Evolutionary conservation across 108 stramenopile species (phyloP), one percentile per base, ranked within the genome.

Genomic region (Cyclotella choctawhatcheeana): DNA sequence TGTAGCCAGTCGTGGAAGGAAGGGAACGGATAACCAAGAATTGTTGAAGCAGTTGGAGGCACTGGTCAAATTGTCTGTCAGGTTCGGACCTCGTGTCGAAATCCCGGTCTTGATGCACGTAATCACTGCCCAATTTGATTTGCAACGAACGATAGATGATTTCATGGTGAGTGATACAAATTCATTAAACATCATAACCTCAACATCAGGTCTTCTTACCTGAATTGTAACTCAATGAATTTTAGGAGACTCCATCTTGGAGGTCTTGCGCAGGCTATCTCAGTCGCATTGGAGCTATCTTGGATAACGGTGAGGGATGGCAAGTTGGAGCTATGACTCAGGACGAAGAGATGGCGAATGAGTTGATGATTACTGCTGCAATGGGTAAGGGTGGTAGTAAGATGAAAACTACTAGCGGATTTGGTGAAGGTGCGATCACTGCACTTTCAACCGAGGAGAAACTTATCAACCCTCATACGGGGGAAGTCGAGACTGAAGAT

Each of bases 81-180:
- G 86, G 22, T 95, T 93, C 52, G 97, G 97, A 18, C 93, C 96
- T 6, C 81, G 89, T 34, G 85, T 95, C 13, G 97, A 98, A 79
- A 84, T 98, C 67, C 97, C 97, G 18, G 90, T 97, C 56, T 77
- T 97, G 68, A 98, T 98, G 97, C 93, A 99, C 75, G 87, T 96
- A 33, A 86, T 98, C 29, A 85, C 93, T 32, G 87, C 97, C 35
- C 91, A 94, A 69, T 98, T 99, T 75, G 97, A 97, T 60, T 82
- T 95, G 74, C 84, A 92, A 54, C 81, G 93, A n/a, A 95, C 80
- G 44, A 91, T 99, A 72, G 99, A 99, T 83, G 97, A 98, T 66
- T 97, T 77, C 85, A 96, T 99, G 97, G n/a, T n/a, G n/a, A n/a
- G n/a, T n/a, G n/a, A n/a, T n/a, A n/a, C n/a, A n/a, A n/a, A n/a